Base-by-base conservation (phyloP, 352 stramenopile species). In the Pythium diclinum region DNA sequence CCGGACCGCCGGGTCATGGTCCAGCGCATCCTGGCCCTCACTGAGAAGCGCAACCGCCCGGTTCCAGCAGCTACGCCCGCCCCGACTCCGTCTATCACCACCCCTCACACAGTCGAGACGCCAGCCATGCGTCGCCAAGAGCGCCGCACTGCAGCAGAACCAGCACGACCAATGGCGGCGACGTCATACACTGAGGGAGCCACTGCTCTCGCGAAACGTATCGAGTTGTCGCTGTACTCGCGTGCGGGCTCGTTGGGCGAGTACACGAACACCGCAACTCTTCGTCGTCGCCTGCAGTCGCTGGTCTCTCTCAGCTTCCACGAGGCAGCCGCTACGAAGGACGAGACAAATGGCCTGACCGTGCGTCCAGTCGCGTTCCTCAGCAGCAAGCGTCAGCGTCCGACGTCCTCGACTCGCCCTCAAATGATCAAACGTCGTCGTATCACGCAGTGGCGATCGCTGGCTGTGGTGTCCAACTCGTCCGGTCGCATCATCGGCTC, bases 141-240 rank as follows among this genome's bases (percentile, higher is more conserved):
- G 21, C 33, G 82, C 65, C 61, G 62, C 11, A 38, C 46, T 3
- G 36, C 38, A 30, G 6, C 4, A 10, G 44, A 25, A 6, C n/a
- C 44, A 38, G 23, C 17, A 2, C 40, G 19, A 32, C 3, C 58
- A 4, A 30, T 47, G 7, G 54, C 44, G 38, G 51, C 48, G 63
- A 58, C n/a, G 66, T 76, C 63, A 32, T 76, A 52, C 16, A 61
- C 58, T 8, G 72, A 78, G 19, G 63, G 61, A 32, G 60, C 62
- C 16, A 63, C 70, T 13, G 71, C 72, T 23, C 69, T 92, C 23
- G 83, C 81, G 3, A 91, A 89, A 54, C 85, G 78, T 52, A 90
- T 93, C 52, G 85, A 93, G 38, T 34, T 93, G 9, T 83, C 78
- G 13, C 59, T 93, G 23, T 93, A 93, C 65, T 84, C 82, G 8